Conservation (phyloP, 2,329 filamentous ascomycete genomes). For the Claviceps quebecensis region DNA sequence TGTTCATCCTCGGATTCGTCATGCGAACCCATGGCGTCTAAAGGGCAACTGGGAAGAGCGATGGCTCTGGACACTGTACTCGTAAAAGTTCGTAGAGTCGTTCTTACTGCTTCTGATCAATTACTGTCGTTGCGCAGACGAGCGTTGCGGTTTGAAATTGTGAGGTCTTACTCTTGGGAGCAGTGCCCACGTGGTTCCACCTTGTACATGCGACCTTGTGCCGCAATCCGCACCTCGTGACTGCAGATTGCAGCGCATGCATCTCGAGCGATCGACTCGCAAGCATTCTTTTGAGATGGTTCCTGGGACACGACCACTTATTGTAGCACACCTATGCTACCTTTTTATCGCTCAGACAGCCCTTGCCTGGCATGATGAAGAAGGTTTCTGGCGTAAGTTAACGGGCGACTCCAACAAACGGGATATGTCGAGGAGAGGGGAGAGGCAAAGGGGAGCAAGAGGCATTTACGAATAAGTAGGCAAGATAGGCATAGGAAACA, state of each 20-base stretch:
- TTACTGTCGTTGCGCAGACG: not conserved
- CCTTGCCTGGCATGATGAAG: not conserved
- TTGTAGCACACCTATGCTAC: not conserved
- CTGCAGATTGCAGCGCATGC: not conserved
- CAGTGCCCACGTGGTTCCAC: not conserved
- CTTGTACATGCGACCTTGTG: not conserved
- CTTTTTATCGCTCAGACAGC: not conserved
- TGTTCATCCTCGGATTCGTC: constrained; percentile 42
- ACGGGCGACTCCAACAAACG: too few relatives aligned
- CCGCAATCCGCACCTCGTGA: not conserved
- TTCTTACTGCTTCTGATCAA: not conserved
- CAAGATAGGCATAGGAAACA: too few relatives aligned
- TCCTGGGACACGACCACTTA: not conserved
- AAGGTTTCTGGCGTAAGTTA: not conserved
- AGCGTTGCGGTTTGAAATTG: not conserved
- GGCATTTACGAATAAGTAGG: too few relatives aligned
- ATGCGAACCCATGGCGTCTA: constrained; percentile 10
- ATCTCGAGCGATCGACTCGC: not conserved
- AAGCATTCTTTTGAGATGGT: not conserved
- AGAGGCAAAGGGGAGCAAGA: too few relatives aligned
- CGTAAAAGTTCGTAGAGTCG: not conserved
- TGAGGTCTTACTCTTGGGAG: not conserved
- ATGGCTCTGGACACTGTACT: not conserved
- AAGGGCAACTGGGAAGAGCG: not conserved
- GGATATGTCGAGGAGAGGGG: too few relatives aligned